A percentile compares a stretch with the other conserved stretches of the same genome.
These are phyloP conservation scores for Haplosporangium sp. DNA, from an alignment of 371 early-diverging fungal species.

Conservation along the genomic window DNA sequence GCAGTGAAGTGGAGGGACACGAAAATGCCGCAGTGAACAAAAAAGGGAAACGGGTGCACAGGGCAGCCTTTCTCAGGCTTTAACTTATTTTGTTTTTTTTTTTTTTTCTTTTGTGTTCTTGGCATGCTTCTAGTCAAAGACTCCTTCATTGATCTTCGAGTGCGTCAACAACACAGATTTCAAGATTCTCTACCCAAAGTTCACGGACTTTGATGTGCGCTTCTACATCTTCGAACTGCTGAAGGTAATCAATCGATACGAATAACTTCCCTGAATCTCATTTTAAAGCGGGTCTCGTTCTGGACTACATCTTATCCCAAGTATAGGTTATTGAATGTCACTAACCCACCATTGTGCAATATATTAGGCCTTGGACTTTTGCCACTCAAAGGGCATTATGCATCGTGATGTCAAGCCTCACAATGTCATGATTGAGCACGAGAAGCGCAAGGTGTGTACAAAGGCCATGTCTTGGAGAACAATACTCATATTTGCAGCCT, in stretches of 20 bases:
- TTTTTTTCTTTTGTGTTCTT: background rate
- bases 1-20: no score
- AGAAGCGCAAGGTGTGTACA: slow-evolving; percentile 80
- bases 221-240: slow-evolving; percentile 97
- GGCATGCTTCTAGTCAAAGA: slow-evolving; percentile 81
- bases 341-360: background rate
- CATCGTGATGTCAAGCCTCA: slow-evolving; percentile 99
- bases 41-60: no score
- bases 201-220: slow-evolving; percentile 95
- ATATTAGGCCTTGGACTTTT: slow-evolving; percentile 95
- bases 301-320: background rate
- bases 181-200: slow-evolving; percentile 75
- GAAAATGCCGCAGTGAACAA: no score
- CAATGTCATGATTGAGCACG: slow-evolving; percentile 99
- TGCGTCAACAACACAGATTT: slow-evolving; percentile 91
- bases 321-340: background rate
- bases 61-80: no score
- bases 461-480: slow-evolving; percentile 39
- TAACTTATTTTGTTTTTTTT: background rate
- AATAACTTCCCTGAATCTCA: no score
- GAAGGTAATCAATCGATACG: slow-evolving; percentile 66
- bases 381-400: slow-evolving; percentile 99
- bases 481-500: no score
- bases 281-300: no score
- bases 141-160: slow-evolving; percentile 97